A percentile compares a stretch with the other conserved stretches of the same genome.
phyloP scores from a whole-genome alignment of 2,329 filamentous ascomycete genomes.

The Scedosporium minutisporum region DNA sequence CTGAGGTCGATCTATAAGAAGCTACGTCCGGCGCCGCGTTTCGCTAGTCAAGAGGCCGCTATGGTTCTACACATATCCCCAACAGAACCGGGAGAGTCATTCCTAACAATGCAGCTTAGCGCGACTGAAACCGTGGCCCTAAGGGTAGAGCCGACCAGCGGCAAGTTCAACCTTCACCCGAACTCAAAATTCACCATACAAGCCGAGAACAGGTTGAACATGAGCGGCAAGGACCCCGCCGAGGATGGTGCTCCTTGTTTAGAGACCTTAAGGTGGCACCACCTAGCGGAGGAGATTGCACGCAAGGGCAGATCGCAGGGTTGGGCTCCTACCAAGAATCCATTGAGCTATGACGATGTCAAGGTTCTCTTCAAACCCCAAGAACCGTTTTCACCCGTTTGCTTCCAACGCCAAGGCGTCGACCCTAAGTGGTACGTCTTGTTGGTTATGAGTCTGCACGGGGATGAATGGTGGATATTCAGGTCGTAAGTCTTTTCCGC shows the following conservation, averaged over 20 bases:
- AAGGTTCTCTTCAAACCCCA: conserved; percentile 53
- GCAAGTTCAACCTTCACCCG: conserved; percentile 63
- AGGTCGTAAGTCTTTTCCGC: conserved; percentile 40
- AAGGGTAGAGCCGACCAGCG: conserved; percentile 67
- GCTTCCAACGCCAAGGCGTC: conserved; percentile 68
- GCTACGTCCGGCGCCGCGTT: conserved; percentile 51
- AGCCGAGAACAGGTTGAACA: conserved; percentile 57
- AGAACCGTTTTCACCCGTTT: conserved; percentile 53
- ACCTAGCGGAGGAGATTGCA: conserved; percentile 51
- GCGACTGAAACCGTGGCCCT: conserved; percentile 24
- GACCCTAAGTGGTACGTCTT: conserved; percentile 61
- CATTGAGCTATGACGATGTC: conserved; percentile 43
- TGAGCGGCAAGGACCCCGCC: conserved; percentile 40
- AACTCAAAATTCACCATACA: conserved; percentile 44
- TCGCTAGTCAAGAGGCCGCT: conserved; percentile 46
- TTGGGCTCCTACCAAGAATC: conserved; percentile 47
- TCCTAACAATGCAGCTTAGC: conserved; percentile 56
- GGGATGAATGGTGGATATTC: conserved; percentile 72
- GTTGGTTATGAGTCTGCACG: conserved; percentile 58
- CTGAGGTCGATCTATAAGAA: conserved; percentile 56
- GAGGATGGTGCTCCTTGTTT: conserved; percentile 48
- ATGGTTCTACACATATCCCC: conserved; percentile 48
- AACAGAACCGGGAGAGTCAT: conserved; percentile 56
- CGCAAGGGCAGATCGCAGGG: conserved; percentile 51
- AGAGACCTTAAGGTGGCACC: conserved; percentile 52